A percentile compares a stretch with the other conserved stretches of the same genome.
Evolutionary conservation across 129 eudicot genomes (phyloP).

Genomic region (Chrysanthemum lavandulifolium): DNA sequence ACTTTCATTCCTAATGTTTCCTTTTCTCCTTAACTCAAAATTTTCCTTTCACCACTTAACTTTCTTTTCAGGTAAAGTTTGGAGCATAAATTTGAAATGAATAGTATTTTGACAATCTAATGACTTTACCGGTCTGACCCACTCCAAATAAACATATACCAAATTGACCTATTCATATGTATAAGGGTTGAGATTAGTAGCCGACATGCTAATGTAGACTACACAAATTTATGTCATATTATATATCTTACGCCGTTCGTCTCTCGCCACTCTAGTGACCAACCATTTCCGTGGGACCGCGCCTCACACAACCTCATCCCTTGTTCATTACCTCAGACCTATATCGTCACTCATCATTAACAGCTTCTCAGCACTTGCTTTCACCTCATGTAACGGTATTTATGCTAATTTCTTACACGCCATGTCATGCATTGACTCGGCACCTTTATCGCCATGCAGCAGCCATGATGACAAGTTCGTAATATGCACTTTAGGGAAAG

Average conservation of each 20-base stretch:
- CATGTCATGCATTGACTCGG: constrained; percentile 22
- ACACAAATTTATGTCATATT: too few species aligned
- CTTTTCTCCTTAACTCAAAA: too few species aligned
- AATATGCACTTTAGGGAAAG: constrained; percentile 70
- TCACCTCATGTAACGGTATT: constrained; percentile 76
- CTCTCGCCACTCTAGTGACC: constrained; percentile 87
- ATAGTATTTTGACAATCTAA: too few species aligned
- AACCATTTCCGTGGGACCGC: constrained; percentile 62
- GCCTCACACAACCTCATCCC: constrained; percentile 46
- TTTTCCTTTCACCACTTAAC: too few species aligned
- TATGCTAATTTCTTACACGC: constrained; percentile 54
- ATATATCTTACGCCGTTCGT: constrained; percentile 52
- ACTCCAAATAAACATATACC: too few species aligned
- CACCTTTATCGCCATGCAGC: constrained; percentile 40
- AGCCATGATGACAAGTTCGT: constrained; percentile 39
- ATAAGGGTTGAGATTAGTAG: too few species aligned
- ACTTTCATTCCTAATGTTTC: too few species aligned
- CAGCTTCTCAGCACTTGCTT: constrained; percentile 70
- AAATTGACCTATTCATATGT: too few species aligned
- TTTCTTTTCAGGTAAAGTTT: too few species aligned
- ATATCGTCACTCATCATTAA: constrained; percentile 27
- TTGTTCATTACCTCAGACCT: constrained; percentile 37
- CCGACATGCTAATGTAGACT: too few species aligned
- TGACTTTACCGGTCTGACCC: too few species aligned
- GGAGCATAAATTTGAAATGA: too few species aligned